phyloP scores from a whole-genome alignment of 306 rosid species.

The Senna siamea region DNA sequence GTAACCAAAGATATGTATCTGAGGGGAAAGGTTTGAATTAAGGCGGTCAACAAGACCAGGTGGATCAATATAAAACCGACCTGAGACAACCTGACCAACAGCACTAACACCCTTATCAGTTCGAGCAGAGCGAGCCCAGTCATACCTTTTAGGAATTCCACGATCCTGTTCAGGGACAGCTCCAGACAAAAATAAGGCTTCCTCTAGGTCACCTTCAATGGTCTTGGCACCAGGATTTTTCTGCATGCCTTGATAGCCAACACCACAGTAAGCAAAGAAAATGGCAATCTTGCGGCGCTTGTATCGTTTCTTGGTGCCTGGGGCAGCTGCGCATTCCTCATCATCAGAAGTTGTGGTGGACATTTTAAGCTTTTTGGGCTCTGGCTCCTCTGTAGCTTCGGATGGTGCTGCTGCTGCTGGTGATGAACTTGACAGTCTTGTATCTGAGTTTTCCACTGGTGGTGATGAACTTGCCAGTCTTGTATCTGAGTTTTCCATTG shows the following conservation, averaged over 20 bases:
- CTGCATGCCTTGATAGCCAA: constrained; percentile 98
- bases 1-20: constrained; percentile 83
- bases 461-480: constrained; percentile 46
- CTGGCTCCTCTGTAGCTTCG: constrained; percentile 53
- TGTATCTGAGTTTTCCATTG: constrained; percentile 64
- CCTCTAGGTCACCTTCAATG: constrained; percentile 93
- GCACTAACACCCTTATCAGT: constrained; percentile 99
- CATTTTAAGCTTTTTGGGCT: constrained; percentile 75
- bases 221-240: constrained; percentile 98
- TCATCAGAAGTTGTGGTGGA: constrained; percentile 82
- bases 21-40: constrained; percentile 72
- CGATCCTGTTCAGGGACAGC: constrained; percentile 90
- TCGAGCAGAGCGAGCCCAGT: constrained; percentile 95
- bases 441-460: constrained; percentile 64
- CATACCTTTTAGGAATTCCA: constrained; percentile 67
- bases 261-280: constrained; percentile 92
- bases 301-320: constrained; percentile 54
- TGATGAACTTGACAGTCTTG: constrained; percentile 45
- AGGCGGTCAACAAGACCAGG: constrained; percentile 93
- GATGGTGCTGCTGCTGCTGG: constrained; percentile 39
- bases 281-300: constrained; percentile 88
- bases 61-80: constrained; percentile 88
- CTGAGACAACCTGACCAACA: constrained; percentile 92
- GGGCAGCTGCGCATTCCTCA: constrained; percentile 49
- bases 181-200: constrained; percentile 74